These are phyloP conservation scores for Neofusicoccum parvum DNA, from an alignment of 2,329 filamentous ascomycete species.

Conservation along the genomic window DNA sequence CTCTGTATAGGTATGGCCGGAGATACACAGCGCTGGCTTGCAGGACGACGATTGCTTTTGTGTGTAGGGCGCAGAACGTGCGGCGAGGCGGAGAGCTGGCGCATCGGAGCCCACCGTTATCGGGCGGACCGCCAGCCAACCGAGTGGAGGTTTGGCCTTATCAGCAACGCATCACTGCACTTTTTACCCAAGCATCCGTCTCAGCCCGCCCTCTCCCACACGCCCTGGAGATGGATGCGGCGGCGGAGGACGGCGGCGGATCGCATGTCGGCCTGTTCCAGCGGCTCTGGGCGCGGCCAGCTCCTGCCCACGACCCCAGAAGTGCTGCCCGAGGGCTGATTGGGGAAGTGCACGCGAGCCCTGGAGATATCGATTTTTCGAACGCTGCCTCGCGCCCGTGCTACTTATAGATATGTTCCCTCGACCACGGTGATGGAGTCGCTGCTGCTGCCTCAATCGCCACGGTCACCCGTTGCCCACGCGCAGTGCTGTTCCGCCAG, in stretches of 20 bases:
- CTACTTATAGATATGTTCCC: neutral
- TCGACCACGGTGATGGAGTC: neutral
- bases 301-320: neutral
- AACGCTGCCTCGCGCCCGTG: neutral
- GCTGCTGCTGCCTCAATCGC: neutral
- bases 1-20: neutral
- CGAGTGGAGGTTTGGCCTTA: neutral
- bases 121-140: conserved; percentile 8
- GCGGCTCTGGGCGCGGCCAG: neutral
- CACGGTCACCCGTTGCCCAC: neutral
- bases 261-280: conserved; percentile 17
- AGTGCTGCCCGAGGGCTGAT: neutral
- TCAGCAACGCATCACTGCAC: conserved; percentile 18
- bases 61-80: neutral
- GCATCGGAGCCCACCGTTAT: conserved; percentile 13
- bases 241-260: conserved; percentile 11
- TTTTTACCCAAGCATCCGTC: conserved; percentile 11
- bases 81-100: neutral
- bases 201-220: conserved; percentile 6
- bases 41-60: conserved; percentile 6
- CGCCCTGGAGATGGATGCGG: neutral
- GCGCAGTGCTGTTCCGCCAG: neutral
- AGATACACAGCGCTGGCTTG: conserved; percentile 4
- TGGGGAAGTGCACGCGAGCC: conserved; percentile 11
- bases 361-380: conserved; percentile 9